Percentiles rank a stretch among this genome's conserved stretches.
These are phyloP conservation scores for Vigna mungo DNA, from an alignment of 306 rosid species.

Conservation along the genomic window DNA sequence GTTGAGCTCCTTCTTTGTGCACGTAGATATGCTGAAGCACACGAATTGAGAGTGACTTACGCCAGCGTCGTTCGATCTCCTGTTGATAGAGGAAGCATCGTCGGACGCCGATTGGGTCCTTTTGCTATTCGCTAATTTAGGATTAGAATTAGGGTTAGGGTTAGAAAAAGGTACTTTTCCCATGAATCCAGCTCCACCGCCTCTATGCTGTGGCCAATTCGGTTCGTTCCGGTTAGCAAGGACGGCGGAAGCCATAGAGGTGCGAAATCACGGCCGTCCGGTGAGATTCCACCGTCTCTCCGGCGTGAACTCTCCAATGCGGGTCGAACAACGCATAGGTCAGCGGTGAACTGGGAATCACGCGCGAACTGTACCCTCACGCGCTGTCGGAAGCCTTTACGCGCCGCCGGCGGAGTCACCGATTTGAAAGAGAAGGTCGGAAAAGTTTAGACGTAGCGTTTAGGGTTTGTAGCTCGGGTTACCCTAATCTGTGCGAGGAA, in stretches of 20 bases:
- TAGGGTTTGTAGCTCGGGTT: conserved; percentile 59
- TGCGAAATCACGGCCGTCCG: conserved; percentile 39
- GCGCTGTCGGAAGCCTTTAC: conserved; percentile 41
- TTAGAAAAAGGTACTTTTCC: conserved; percentile 72
- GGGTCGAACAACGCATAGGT: conserved; percentile 50
- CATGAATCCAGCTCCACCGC: conserved; percentile 84
- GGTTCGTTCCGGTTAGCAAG: conserved; percentile 75
- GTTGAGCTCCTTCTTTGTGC: conserved; percentile 66
- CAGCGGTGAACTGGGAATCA: neutral
- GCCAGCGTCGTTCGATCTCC: conserved; percentile 51
- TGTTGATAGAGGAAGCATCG: conserved; percentile 84
- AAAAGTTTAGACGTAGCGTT: neutral
- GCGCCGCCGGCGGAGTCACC: neutral
- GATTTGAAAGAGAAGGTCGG: neutral
- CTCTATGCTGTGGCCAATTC: conserved; percentile 72
- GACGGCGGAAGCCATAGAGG: conserved; percentile 85
- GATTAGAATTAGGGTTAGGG: conserved; percentile 69
- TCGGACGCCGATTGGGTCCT: conserved; percentile 79
- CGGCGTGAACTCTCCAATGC: conserved; percentile 59
- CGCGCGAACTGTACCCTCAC: conserved; percentile 48
- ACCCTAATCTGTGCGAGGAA: conserved; percentile 87
- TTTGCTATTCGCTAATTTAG: conserved; percentile 58
- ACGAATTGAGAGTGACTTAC: conserved; percentile 55
- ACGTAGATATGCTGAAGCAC: conserved; percentile 62
- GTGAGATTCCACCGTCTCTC: conserved; percentile 49